phyloP scores from a whole-genome alignment of 2,329 filamentous ascomycete species.

The Xylariaceae sp. region DNA sequence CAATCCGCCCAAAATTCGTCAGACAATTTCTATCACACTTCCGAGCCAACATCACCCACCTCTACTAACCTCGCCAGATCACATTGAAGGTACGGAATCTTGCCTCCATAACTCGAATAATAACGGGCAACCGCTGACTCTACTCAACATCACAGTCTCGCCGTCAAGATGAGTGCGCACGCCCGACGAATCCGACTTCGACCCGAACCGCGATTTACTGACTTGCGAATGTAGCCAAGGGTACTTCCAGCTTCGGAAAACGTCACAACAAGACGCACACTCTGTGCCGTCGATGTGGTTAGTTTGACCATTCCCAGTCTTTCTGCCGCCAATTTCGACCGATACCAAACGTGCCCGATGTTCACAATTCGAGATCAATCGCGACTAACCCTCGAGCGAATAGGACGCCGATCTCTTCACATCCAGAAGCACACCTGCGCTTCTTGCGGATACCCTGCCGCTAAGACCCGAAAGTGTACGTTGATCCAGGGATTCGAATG shows the following conservation, averaged over 20 bases:
- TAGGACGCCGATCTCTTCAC: conserved; percentile 95
- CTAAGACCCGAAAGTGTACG: conserved; percentile 99
- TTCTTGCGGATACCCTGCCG: conserved; percentile 91
- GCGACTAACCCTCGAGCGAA: conserved; percentile 12
- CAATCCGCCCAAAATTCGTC: conserved; percentile 22
- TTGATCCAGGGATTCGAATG: conserved; percentile 24
- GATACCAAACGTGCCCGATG: conserved; percentile 2
- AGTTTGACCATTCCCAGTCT: conserved; percentile 40
- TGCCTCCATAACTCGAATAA: not conserved
- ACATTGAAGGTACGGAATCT: conserved; percentile 21
- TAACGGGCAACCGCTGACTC: not conserved
- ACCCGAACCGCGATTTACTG: conserved; percentile 17
- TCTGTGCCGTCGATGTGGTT: conserved; percentile 97
- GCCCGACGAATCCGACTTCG: conserved; percentile 8
- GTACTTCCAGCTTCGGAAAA: conserved; percentile 35
- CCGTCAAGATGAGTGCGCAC: conserved; percentile 31
- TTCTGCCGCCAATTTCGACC: not conserved
- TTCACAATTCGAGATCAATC: conserved; percentile 2
- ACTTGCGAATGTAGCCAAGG: conserved; percentile 29
- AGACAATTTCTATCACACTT: conserved; percentile 15
- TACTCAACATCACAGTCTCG: conserved; percentile 18
- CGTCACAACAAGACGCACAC: conserved; percentile 99
- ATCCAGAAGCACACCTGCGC: conserved; percentile 99
- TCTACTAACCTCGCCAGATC: conserved; percentile 19
- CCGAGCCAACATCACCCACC: conserved; percentile 17